Conservation (phyloP, 306 rosid species). For the Castanopsis chinensis region DNA sequence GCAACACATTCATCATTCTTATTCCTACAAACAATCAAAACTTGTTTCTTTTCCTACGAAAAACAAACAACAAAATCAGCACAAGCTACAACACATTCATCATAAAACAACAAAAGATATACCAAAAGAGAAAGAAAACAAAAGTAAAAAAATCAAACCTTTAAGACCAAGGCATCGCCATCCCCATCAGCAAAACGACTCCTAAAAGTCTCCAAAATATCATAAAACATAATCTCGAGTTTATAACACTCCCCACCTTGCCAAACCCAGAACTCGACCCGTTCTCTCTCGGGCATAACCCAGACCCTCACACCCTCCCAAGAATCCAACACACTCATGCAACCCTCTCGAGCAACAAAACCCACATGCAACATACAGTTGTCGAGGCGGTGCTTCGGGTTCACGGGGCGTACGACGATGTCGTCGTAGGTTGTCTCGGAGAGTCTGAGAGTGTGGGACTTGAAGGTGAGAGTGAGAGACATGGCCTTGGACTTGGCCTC, state of each 20-base stretch:
- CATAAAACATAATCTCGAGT: constrained; percentile 65
- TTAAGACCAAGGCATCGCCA: constrained; percentile 53
- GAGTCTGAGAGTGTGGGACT: constrained; percentile 48
- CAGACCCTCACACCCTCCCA: constrained; percentile 66
- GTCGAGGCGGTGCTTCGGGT: constrained; percentile 36
- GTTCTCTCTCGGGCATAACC: constrained; percentile 71
- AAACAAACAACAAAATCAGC: not conserved
- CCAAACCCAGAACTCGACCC: constrained; percentile 64
- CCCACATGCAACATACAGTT: constrained; percentile 55
- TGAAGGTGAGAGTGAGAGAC: constrained; percentile 51
- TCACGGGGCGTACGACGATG: constrained; percentile 51
- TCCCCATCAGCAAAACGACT: constrained; percentile 39
- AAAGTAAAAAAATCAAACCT: constrained; percentile 26
- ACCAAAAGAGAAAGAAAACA: not conserved
- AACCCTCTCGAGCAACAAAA: constrained; percentile 28
- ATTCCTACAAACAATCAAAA: too few relatives aligned
- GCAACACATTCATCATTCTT: not conserved
- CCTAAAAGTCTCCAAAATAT: constrained; percentile 59
- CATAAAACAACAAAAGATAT: not conserved
- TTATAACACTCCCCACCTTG: constrained; percentile 41
- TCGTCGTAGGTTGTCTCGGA: constrained; percentile 42
- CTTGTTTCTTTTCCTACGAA: too few relatives aligned
- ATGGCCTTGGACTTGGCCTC: constrained; percentile 36
- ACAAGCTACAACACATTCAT: not conserved
- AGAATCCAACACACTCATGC: constrained; percentile 50